phyloP scores from a whole-genome alignment of 495 filamentous ascomycete species.

The Lindgomyces ingoldianus region DNA sequence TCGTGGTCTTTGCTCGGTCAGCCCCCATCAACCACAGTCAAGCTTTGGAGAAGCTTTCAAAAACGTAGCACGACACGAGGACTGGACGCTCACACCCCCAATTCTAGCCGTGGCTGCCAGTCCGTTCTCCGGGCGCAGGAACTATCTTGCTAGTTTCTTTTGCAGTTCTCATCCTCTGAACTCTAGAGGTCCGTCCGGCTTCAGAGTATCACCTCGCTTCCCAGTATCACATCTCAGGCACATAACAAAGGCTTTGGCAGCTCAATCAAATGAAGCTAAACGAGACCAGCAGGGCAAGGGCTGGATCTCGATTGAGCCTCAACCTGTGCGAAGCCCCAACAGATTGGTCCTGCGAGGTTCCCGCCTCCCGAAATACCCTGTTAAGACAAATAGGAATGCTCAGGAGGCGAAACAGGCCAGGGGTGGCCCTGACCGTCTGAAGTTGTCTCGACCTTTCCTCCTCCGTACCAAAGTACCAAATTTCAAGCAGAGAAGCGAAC shows the following conservation, averaged over 20 bases:
- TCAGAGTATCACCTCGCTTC: background rate
- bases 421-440: conserved; percentile 21
- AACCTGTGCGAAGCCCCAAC: background rate
- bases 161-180: background rate
- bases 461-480: conserved; percentile 19
- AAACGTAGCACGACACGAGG: background rate
- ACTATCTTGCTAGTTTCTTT: background rate
- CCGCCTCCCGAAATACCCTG: background rate
- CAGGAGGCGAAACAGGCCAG: conserved; percentile 25
- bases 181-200: background rate
- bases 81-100: no score
- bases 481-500: conserved; percentile 6
- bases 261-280: conserved; percentile 19
- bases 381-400: conserved; percentile 17
- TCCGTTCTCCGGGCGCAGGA: no score
- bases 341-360: background rate
- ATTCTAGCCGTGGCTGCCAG: no score
- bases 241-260: conserved; percentile 5
- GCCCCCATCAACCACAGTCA: conserved; percentile 9
- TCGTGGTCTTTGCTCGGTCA: conserved; percentile 18
- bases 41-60: conserved; percentile 24
- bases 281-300: background rate
- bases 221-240: conserved; percentile 18
- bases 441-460: conserved; percentile 16
- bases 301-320: conserved; percentile 28